Conservation (phyloP, 2,329 filamentous ascomycete species). For the Arthrobotrys megalospora region DNA sequence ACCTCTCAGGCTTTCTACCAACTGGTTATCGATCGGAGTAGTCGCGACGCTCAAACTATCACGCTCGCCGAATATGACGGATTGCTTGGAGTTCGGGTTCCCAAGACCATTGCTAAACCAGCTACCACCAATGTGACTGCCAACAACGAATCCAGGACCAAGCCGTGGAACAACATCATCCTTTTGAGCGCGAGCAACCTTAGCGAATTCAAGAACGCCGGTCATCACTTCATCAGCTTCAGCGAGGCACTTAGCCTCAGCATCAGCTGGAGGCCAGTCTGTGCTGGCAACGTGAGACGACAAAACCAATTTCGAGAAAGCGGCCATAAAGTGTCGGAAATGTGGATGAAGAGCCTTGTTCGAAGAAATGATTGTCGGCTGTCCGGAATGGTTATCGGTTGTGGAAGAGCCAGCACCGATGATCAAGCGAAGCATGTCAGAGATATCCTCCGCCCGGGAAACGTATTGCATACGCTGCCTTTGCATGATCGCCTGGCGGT, state of each 20-base stretch:
- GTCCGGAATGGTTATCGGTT: slow-evolving; percentile 98
- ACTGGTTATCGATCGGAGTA: slow-evolving; percentile 79
- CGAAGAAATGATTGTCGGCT: slow-evolving; percentile 98
- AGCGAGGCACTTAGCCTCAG: slow-evolving; percentile 92
- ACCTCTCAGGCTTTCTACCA: slow-evolving; percentile 88
- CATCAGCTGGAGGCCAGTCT: slow-evolving; percentile 94
- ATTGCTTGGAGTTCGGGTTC: slow-evolving; percentile 79
- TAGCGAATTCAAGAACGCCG: slow-evolving; percentile 95
- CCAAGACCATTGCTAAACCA: slow-evolving; percentile 82
- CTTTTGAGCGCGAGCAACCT: slow-evolving; percentile 91
- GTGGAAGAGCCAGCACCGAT: slow-evolving; percentile 97
- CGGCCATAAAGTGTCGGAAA: slow-evolving; percentile 99
- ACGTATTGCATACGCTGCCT: slow-evolving; percentile 91
- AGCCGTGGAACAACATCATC: slow-evolving; percentile 94
- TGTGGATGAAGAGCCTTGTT: slow-evolving; percentile 98
- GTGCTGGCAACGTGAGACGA: slow-evolving; percentile 97
- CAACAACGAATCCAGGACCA: slow-evolving; percentile 91
- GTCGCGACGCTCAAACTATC: slow-evolving; percentile 81
- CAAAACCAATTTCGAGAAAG: slow-evolving; percentile 98
- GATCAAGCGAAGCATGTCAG: slow-evolving; percentile 91
- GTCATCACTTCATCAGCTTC: slow-evolving; percentile 97
- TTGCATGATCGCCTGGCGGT: slow-evolving; percentile 88
- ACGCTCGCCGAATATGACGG: slow-evolving; percentile 88
- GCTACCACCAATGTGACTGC: slow-evolving; percentile 85
- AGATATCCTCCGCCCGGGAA: slow-evolving; percentile 95